Evolutionary conservation across 768 basidiomycete genomes (phyloP), one percentile per base, ranked within the genome.

Genomic region (Hebeloma cylindrosporum): DNA sequence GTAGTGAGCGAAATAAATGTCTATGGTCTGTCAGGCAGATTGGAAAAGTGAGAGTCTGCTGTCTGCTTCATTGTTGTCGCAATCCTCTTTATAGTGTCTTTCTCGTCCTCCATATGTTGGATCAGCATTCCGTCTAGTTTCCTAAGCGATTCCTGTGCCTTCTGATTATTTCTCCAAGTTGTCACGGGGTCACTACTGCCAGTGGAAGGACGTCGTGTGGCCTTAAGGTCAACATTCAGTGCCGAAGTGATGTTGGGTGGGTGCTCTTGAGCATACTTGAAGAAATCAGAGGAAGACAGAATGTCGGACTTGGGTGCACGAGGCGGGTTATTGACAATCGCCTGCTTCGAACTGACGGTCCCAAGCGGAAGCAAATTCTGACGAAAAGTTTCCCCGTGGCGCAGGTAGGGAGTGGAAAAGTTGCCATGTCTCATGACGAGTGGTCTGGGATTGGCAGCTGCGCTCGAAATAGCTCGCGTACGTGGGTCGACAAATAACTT

Each of bases 91-190:
- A 93, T 73, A 25, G 79, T 82, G 58, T 89, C 85, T 68, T 81
- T 82, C 67, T 93, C 90, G 40, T 82, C 75, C 66, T 87, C 85
- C 71, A 92, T 85, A 60, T 93, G 90, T 61, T 85, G 82, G 42
- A 82, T 67, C 40, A 93, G 67, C 80, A 93, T 77, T 50, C 88
- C 89, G 60, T 92, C 88, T 52, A 92, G 66, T 64, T 73, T 78
- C 65, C 67, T 72, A 48, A 83, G 60, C 21, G 81, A 80, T 62
- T 85, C 82, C 52, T 79, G 70, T 48, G 73, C 74, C 31, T 60
- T 67, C 52, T 71, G 67, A 40, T 63, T 66, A 25, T 56, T 58
- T 46, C 62, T 56, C 61, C 68, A 67, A 30, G 55, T 60, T 25
- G 59, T 54, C 41, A 70, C 65, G 4, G 55, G 56, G 57, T 59